These are phyloP conservation scores for Coniferiporia sulphurascens DNA, from an alignment of 1,284 basidiomycete genomes.

Conservation along the genomic window DNA sequence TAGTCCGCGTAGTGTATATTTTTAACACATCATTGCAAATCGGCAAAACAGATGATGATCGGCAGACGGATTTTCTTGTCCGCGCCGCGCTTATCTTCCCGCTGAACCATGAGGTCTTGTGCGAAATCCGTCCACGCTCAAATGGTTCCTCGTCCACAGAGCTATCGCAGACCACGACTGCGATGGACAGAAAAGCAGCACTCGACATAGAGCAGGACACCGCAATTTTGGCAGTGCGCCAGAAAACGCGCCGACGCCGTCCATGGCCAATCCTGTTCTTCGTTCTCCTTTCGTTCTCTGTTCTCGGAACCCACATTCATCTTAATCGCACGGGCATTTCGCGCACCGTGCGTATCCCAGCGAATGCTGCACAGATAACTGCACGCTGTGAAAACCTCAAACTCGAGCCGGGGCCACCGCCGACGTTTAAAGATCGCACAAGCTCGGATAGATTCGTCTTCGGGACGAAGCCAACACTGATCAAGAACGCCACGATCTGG, in stretches of 20 bases:
- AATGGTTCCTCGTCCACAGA: too few relatives aligned
- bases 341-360: conserved; percentile 1
- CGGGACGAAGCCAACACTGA: conserved; percentile 60
- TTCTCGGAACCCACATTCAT: conserved; percentile 3
- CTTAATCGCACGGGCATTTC: neutral
- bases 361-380: neutral
- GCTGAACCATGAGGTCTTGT: neutral
- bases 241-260: neutral
- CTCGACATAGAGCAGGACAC: neutral
- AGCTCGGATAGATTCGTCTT: conserved; percentile 68
- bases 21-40: too few relatives aligned
- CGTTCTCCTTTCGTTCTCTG: neutral
- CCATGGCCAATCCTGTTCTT: conserved; percentile 9
- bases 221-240: neutral
- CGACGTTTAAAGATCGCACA: conserved; percentile 48
- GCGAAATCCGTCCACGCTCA: neutral
- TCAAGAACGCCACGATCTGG: conserved; percentile 79
- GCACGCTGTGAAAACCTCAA: conserved; percentile 20
- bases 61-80: too few relatives aligned
- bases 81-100: too few relatives aligned
- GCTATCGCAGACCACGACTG: neutral
- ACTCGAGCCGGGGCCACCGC: conserved; percentile 37
- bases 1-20: too few relatives aligned
- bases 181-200: neutral
- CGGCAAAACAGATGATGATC: too few relatives aligned